Evolutionary conservation across 192 early-diverging fungal species (phyloP), one percentile per base, ranked within the genome.

Genomic region (Spizellomyces sp.): DNA sequence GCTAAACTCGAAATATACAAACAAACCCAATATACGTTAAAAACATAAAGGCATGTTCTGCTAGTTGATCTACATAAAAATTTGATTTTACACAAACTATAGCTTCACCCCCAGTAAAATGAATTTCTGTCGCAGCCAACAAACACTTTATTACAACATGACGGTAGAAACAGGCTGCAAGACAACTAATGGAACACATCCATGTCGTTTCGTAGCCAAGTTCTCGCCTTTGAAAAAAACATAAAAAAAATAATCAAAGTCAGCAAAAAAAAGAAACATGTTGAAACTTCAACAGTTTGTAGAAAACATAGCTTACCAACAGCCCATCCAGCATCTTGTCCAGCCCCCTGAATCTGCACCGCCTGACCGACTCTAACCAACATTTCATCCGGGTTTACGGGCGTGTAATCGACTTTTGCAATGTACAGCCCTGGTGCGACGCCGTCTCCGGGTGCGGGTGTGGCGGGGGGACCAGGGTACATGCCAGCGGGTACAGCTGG

Each of bases 291-390:
- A 10, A 52, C 50, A 52, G 10, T 52, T 10, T n/a, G 10, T 12
- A 52, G n/a, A 12, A 52, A 52, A 0, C 15, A 2, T 55, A 15
- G 19, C 52, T 55, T 55, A 55, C 52, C 52, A 55, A 55, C 52
- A 61, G 59, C 59, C 59, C 59, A 61, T 41, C 59, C 59, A 61
- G 59, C 59, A 61, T 61, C 59, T 27, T 17, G 36, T 2, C 19
- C 59, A 14, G 12, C 19, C 0, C 14, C 59, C 12, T 17, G 10
- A 61, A 61, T 61, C 36, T 61, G 59, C 59, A 61, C 59, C n/a
- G 59, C 59, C 59, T 61, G 19, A 17, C 59, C 59, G 27, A 61
- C 36, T 27, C 59, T 12, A 14, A 61, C 59, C 36, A 41, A 14
- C 17, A 61, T 1, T 41, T 61, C 59, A 41, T 61, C 59, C 12